Evolutionary conservation across 805 yeast species (phyloP), one percentile per base, ranked within the genome.

Genomic region (Monosporozyma unispora): DNA sequence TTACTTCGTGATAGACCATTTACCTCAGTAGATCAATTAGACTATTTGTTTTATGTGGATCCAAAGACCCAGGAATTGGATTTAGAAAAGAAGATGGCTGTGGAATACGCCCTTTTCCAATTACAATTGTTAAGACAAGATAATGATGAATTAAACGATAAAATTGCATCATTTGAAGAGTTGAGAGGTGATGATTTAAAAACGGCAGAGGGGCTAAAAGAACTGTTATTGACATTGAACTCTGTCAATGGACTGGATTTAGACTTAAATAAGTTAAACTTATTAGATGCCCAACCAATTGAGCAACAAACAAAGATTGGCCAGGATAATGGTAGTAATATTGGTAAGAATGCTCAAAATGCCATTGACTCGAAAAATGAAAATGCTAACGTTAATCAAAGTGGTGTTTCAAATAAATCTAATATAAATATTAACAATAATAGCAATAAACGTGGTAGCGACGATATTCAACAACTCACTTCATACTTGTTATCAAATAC

Each of bases 401-500:
- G n/a, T n/a, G n/a, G n/a, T n/a, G n/a, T n/a, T n/a, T n/a, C 3
- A 16, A 31, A 12, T 11, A 7, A 31, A 31, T 12, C 14, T 3
- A 3, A 3, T 14, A 12, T 31, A 31, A 31, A 31, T 31, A 3
- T n/a, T 14, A 11, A 11, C n/a, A 14, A 12, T 16, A 11, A 31
- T 3, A 31, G 14, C 14, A 14, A 14, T 31, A 31, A 31, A 14
- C 35, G 35, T 31, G 46, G 21, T 18, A 21, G 14, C 4, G 41
- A 42, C 5, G 29, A 48, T 11, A 37, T 61, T 16, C 63, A 64
- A 50, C 64, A 61, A 28, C 45, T 64, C n/a, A 64, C 64, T 3
- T 61, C 68, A 3, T 63, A 60, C 46, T 49, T 64, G 27, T 42
- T 64, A 11, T 63, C 69, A 0, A 59, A 57, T 45, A 53, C 67